These are phyloP conservation scores for Diaporthe citri DNA, from an alignment of 2,329 filamentous ascomycete genomes.

Conservation along the genomic window DNA sequence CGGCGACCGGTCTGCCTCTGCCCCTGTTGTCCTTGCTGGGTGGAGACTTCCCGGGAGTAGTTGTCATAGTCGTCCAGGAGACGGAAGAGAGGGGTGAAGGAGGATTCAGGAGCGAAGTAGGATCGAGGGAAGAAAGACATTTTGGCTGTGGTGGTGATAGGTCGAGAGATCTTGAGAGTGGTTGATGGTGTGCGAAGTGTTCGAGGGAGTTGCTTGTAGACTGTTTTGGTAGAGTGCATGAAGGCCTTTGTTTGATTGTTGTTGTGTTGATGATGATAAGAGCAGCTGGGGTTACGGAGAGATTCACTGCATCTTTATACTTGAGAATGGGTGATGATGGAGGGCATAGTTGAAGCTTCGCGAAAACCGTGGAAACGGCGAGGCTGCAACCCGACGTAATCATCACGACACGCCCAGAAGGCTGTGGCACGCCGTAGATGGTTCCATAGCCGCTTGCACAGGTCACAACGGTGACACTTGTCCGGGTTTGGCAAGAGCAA, in stretches of 20 bases:
- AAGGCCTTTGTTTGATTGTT: slow-evolving; percentile 12
- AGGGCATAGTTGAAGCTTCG: slow-evolving; percentile 19
- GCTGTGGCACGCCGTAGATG: slow-evolving; percentile 30
- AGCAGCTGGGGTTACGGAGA: neutral
- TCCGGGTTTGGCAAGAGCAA: neutral
- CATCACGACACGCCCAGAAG: slow-evolving; percentile 31
- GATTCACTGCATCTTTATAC: slow-evolving; percentile 36
- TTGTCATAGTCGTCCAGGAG: slow-evolving; percentile 74
- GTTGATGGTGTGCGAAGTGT: slow-evolving; percentile 33
- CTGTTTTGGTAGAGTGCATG: slow-evolving; percentile 39
- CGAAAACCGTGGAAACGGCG: slow-evolving; percentile 37
- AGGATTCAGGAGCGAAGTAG: slow-evolving; percentile 60
- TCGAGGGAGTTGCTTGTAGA: slow-evolving; percentile 38
- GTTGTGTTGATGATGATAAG: slow-evolving; percentile 28
- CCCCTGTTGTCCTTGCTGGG: slow-evolving; percentile 25
- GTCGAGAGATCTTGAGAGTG: slow-evolving; percentile 43
- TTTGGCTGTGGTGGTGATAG: slow-evolving; percentile 52
- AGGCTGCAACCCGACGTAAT: slow-evolving; percentile 39
- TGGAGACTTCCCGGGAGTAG: slow-evolving; percentile 59
- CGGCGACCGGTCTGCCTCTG: slow-evolving; percentile 37
- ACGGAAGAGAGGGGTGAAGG: slow-evolving; percentile 72
- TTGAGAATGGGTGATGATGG: neutral
- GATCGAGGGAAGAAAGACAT: slow-evolving; percentile 73
- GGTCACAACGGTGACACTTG: slow-evolving; percentile 21
- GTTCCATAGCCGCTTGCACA: slow-evolving; percentile 41